Conservation (phyloP, 768 basidiomycete species). For the Mrakia frigida region DNA sequence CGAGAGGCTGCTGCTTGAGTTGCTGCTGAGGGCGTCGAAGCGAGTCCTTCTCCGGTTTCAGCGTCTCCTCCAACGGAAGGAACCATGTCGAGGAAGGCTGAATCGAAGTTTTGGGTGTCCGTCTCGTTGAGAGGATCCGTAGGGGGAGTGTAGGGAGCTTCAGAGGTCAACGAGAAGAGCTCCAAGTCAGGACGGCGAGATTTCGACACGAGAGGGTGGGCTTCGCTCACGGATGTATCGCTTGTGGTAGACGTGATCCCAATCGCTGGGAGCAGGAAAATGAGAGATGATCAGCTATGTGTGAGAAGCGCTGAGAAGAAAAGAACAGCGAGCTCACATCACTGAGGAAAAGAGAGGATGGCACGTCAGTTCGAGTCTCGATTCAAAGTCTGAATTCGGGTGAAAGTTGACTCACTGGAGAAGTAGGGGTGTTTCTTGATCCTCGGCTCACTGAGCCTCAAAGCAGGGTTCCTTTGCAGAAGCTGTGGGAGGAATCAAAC, state of each 20-base stretch:
- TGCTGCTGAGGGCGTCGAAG: constrained; percentile 39
- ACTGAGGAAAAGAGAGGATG: constrained; percentile 38
- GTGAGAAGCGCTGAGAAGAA: constrained; percentile 31
- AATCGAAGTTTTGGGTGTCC: constrained; percentile 97
- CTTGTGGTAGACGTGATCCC: constrained; percentile 80
- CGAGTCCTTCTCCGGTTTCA: constrained; percentile 14
- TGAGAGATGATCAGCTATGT: constrained; percentile 17
- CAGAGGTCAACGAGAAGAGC: too few species aligned
- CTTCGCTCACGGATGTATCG: constrained; percentile 16
- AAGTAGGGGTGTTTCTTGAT: constrained; percentile 95
- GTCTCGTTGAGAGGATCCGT: constrained; percentile 61
- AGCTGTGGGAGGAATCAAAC: constrained; percentile 52
- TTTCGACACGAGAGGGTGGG: not conserved
- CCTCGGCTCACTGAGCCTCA: constrained; percentile 85
- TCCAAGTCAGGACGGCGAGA: not conserved
- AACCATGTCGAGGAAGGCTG: constrained; percentile 92
- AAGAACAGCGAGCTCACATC: constrained; percentile 58
- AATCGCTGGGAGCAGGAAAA: constrained; percentile 73
- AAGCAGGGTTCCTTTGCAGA: constrained; percentile 83
- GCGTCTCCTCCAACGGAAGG: constrained; percentile 64
- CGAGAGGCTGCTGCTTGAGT: constrained; percentile 46
- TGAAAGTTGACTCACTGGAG: constrained; percentile 47
- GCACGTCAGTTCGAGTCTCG: not conserved
- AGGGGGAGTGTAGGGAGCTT: constrained; percentile 31
- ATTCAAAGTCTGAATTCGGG: not conserved